These are phyloP conservation scores for Chrysoporthe austroafricana DNA, from an alignment of 2,329 filamentous ascomycete species.

Conservation along the genomic window DNA sequence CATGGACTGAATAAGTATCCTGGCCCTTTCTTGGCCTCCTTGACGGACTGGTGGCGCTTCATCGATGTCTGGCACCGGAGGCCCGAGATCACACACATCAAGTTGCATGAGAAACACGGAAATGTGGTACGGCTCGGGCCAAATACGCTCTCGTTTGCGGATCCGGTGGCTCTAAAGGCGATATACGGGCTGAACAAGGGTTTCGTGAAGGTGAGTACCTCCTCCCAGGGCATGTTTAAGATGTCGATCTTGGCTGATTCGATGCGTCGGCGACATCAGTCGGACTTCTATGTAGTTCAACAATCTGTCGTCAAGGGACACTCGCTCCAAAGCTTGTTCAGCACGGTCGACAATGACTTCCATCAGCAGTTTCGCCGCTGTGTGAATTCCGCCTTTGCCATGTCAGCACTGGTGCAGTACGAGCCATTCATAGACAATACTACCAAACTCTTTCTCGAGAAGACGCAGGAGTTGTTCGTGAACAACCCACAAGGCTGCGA, in stretches of 20 bases:
- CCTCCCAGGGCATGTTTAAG: background rate
- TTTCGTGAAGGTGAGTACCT: constrained; percentile 69
- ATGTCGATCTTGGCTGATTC: background rate
- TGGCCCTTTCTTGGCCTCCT: constrained; percentile 69
- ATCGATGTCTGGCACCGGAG: constrained; percentile 67
- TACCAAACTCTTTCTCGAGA: constrained; percentile 69
- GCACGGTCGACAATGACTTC: constrained; percentile 74
- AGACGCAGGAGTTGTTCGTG: constrained; percentile 61
- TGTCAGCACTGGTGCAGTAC: constrained; percentile 77
- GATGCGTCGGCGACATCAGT: constrained; percentile 47
- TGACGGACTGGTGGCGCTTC: constrained; percentile 76
- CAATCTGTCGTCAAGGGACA: constrained; percentile 72
- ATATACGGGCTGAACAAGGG: constrained; percentile 80
- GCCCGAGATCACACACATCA: constrained; percentile 69
- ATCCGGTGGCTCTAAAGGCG: constrained; percentile 26
- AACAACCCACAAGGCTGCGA: constrained; percentile 55
- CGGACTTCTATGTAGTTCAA: constrained; percentile 80
- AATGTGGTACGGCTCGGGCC: constrained; percentile 44
- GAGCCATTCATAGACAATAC: constrained; percentile 81
- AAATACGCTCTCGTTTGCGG: constrained; percentile 43
- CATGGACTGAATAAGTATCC: constrained; percentile 72
- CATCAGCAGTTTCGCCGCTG: constrained; percentile 75
- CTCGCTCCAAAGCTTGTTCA: constrained; percentile 74
- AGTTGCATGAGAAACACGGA: constrained; percentile 49
- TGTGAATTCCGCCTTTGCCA: constrained; percentile 77